Evolutionary conservation across 108 stramenopile genomes (phyloP), one percentile per base, ranked within the genome.

Genomic region (Cylindrotheca closterium): DNA sequence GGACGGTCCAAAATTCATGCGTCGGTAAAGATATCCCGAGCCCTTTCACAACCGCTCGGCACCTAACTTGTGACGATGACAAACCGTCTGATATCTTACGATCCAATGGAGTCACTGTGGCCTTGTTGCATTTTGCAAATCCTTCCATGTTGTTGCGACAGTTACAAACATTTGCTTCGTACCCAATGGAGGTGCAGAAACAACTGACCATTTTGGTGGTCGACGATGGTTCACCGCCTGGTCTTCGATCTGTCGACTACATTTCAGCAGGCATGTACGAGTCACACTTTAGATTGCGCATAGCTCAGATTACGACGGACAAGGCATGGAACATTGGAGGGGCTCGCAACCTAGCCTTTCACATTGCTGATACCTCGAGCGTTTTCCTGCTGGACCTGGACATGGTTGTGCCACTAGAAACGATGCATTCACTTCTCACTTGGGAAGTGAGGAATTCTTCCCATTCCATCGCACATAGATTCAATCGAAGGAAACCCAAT

Each of bases 301-400:
- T 73, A 19, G 71, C 61, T 30, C 63, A 28, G 12, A 58, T 73
- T 34, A 37, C 29, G 3, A 56, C 65, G 12, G 56, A 58, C 7
- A 54, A 33, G 3, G 51, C 55, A 24, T 73, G 64, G 64, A 73
- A 73, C 55, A 63, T 65, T 45, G 71, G 56, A 3, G 71, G 71
- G 27, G 63, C 63, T n/a, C 47, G 61, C 18, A 73, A 73, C 56
- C 45, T 73, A 32, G 71, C 71, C 5, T 73, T 65, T 65, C 56
- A 73, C 30, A 31, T 73, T 18, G n/a, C 30, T 5, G 63, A 73
- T 33, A 73, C 71, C 4, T 28, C 47, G 4, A 1, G 15, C 25
- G 34, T 45, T 5, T 47, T 73, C 25, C 30, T 73, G 19, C 51
- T 65, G 25, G 71, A 73, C 56, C 27, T 73, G 57, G 57, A 63